phyloP scores from a whole-genome alignment of 176 grass and related monocot species.

The Pontederia crassipes region DNA sequence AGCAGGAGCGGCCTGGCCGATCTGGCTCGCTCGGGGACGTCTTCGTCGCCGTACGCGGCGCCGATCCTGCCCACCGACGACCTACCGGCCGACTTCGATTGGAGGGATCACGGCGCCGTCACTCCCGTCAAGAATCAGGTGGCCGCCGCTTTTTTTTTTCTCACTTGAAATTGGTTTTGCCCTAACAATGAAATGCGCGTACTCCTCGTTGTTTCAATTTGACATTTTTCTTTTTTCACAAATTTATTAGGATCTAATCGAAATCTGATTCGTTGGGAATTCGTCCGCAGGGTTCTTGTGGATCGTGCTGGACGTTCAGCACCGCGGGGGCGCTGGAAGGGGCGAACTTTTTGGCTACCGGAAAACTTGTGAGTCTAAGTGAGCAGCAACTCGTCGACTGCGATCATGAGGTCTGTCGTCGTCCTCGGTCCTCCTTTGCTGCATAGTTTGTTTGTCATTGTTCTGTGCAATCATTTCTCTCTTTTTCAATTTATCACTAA shows the following conservation, averaged over 20 bases:
- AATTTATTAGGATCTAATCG: no score
- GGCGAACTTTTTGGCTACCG: slow-evolving; percentile 2
- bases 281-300: background rate
- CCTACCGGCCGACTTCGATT: background rate
- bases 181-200: no score
- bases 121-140: background rate
- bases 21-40: background rate
- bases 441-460: no score
- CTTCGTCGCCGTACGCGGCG: background rate
- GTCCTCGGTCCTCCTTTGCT: no score
- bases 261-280: no score
- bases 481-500: no score
- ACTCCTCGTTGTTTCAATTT: no score
- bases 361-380: background rate
- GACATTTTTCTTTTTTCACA: no score
- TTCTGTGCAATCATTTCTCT: no score
- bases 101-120: slow-evolving; percentile 1
- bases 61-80: background rate
- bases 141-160: no score
- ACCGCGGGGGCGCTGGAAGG: background rate
- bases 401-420: background rate
- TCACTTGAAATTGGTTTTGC: no score
- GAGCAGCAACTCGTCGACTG: slow-evolving; percentile 3
- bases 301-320: slow-evolving; percentile 2
- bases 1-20: background rate